Percentiles rank a stretch among this genome's conserved stretches.
phyloP scores from a whole-genome alignment of 768 basidiomycete species.

The Asterophora parasitica region DNA sequence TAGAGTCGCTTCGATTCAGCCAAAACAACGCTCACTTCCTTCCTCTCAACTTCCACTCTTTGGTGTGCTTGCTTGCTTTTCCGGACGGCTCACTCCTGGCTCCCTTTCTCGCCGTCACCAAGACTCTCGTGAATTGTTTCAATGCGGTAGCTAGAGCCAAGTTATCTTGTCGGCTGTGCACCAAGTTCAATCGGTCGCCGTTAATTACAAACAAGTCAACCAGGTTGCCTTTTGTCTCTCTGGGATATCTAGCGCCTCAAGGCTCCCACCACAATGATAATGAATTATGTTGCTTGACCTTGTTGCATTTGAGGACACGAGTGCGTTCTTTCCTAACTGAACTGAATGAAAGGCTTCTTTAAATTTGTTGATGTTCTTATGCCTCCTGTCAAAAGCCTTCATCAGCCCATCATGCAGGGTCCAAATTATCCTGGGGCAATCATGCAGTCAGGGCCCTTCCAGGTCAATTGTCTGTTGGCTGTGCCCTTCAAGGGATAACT shows the following conservation, averaged over 20 bases:
- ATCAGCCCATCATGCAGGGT: not conserved
- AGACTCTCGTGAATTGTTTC: not conserved
- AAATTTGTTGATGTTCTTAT: too few relatives aligned
- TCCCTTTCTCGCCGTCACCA: not conserved
- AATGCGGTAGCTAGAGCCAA: not conserved
- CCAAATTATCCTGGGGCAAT: slow-evolving; percentile 8
- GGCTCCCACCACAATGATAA: not conserved
- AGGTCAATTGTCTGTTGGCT: slow-evolving; percentile 4
- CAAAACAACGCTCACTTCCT: too few relatives aligned
- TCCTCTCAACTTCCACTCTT: not conserved
- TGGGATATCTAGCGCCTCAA: not conserved
- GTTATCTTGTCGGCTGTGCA: not conserved
- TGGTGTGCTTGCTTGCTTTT: not conserved
- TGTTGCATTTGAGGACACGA: not conserved
- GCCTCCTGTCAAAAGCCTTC: not conserved
- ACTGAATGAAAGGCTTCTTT: not conserved
- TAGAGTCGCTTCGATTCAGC: not conserved
- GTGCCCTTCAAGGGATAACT: not conserved
- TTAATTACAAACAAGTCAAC: too few relatives aligned
- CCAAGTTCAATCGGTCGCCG: too few relatives aligned
- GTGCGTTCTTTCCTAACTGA: too few relatives aligned
- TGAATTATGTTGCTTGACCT: too few relatives aligned
- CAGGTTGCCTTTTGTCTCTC: not conserved
- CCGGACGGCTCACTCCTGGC: not conserved
- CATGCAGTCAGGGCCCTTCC: not conserved